Base-by-base conservation (phyloP, 108 stramenopile species). In the Aurantiochytrium sp. region DNA sequence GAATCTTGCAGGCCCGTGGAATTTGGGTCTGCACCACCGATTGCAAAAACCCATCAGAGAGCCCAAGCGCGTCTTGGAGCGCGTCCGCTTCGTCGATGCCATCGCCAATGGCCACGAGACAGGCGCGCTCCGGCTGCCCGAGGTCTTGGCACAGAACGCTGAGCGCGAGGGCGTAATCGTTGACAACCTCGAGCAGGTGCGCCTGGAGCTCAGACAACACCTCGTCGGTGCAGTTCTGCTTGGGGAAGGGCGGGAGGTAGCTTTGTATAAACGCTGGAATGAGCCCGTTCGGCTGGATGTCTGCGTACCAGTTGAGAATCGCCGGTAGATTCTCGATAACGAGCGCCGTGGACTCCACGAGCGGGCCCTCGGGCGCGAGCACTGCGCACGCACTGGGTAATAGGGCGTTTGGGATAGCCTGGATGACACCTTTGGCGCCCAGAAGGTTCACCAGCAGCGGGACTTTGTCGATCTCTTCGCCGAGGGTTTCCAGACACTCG, bases 71-170 rank as follows among this genome's bases (percentile, higher is more conserved):
- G 6, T 41, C 39, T 24, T 41, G 42, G 12, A 81, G 45, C 21
- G 45, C 39, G 30, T 81, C 73, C 6, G 73, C 73, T 6, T 81
- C 17, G 45, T 81, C 73, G 45, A 81, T 81, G 12, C 42, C 73
- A 81, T 81, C 73, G 0, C 73, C 73, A 81, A 81, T 41, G 21
- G 73, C 73, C 6, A 81, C 73, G 6, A 81, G 73, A 42, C 73
- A 81, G 24, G 39, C 45, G 10, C 2, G 21, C 45, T 81, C 73
- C 45, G 21, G 6, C 6, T 6, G 1, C 12, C 8, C n/a, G 1
- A 81, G 73, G 6, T 27, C 39, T 1, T 41, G 27, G 39, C 73
- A 81, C 39, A 81, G 39, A 41, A 81, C 24, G 10, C 32, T 37
- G 21, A 81, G 45, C 73, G 45, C 73, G 42, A 27, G 21, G 6